A percentile compares a stretch with the other conserved stretches of the same genome.
phyloP scores from a whole-genome alignment of 768 basidiomycete genomes.

The Boletus sensibilis region DNA sequence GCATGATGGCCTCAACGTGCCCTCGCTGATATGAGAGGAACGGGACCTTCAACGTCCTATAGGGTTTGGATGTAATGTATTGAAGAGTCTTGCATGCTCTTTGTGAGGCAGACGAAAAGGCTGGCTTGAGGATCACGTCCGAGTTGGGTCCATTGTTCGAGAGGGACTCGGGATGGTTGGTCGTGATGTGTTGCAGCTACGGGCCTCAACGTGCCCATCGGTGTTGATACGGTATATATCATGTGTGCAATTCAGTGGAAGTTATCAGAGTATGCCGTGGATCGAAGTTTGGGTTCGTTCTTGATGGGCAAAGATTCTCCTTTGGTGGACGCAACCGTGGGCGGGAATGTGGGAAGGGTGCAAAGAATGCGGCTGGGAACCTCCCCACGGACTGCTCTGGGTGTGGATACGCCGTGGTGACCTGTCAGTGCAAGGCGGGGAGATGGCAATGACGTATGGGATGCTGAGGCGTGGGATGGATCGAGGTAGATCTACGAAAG shows the following conservation, averaged over 20 bases:
- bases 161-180: slow-evolving; percentile 7
- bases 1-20: slow-evolving; percentile 76
- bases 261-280: background rate
- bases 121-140: slow-evolving; percentile 19
- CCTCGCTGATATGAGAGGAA: slow-evolving; percentile 56
- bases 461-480: slow-evolving; percentile 8
- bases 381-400: background rate
- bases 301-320: no score
- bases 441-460: background rate
- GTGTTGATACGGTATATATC: background rate
- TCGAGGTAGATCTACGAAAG: slow-evolving; percentile 14
- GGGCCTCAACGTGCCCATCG: slow-evolving; percentile 40
- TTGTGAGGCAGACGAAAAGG: slow-evolving; percentile 30
- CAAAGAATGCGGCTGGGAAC: background rate
- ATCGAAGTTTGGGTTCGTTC: no score
- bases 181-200: slow-evolving; percentile 13
- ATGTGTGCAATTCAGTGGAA: background rate
- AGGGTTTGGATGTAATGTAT: slow-evolving; percentile 44
- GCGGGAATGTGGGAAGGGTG: no score
- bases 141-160: slow-evolving; percentile 10
- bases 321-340: no score
- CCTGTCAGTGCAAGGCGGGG: no score
- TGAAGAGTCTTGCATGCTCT: slow-evolving; percentile 49
- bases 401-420: no score
- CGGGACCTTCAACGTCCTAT: slow-evolving; percentile 70